Percentiles rank a stretch among this genome's conserved stretches.
Evolutionary conservation across 2,329 filamentous ascomycete genomes (phyloP).

Genomic region (Colletotrichum ledebouriae): DNA sequence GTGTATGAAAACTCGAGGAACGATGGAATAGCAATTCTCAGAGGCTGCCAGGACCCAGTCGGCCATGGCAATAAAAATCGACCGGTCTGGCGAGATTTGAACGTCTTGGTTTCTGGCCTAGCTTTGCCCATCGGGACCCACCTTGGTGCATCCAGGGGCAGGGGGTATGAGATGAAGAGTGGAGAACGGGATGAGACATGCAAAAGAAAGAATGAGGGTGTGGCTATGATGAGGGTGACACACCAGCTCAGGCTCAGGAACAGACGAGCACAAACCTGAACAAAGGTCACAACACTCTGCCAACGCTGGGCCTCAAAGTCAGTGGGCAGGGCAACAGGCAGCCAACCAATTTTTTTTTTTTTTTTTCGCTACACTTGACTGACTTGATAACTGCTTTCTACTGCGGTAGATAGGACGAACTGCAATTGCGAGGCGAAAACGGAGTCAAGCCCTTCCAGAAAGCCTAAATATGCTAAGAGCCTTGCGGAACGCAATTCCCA

Average conservation of each 20-base stretch:
- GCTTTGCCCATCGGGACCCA: constrained; percentile 40
- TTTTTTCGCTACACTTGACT: neutral
- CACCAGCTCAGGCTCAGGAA: constrained; percentile 4
- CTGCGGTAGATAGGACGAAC: constrained; percentile 2
- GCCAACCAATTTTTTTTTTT: constrained; percentile 4
- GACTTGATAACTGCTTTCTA: neutral
- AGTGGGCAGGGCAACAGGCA: constrained; percentile 24
- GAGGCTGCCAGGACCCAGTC: constrained; percentile 21
- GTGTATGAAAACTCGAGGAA: neutral
- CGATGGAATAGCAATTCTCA: constrained; percentile 27
- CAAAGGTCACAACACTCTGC: constrained; percentile 1
- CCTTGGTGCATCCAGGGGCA: constrained; percentile 41
- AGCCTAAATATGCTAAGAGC: neutral
- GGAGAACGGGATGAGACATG: neutral
- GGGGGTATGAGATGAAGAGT: constrained; percentile 35
- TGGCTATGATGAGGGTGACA: neutral
- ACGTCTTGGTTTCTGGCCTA: constrained; percentile 45
- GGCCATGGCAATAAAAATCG: constrained; percentile 19
- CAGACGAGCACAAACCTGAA: neutral
- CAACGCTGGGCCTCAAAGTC: constrained; percentile 19
- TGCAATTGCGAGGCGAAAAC: constrained; percentile 1
- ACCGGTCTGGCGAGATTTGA: constrained; percentile 47
- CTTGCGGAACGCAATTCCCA: no score
- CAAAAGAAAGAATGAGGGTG: constrained; percentile 3
- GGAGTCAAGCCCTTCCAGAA: constrained; percentile 5